Conservation (phyloP, 2,329 filamentous ascomycete species). For the Parasarocladium wereldwijsianum region DNA sequence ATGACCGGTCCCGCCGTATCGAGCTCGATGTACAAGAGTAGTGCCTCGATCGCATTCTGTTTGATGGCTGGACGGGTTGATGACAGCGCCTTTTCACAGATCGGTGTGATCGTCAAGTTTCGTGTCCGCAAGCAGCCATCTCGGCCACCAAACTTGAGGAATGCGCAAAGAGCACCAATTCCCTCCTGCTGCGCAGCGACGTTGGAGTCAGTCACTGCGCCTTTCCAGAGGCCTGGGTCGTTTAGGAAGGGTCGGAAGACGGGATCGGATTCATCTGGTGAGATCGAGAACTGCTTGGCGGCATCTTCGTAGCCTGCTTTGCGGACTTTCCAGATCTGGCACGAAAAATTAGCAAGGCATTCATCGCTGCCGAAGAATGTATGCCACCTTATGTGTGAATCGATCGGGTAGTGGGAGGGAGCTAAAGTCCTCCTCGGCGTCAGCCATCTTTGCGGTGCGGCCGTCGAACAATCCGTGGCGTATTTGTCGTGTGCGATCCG, state of each 20-base stretch:
- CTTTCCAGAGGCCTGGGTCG: constrained; percentile 81
- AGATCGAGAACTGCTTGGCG: constrained; percentile 69
- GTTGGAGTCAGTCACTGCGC: constrained; percentile 83
- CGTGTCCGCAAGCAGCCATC: constrained; percentile 71
- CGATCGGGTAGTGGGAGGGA: constrained; percentile 64
- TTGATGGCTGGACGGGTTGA: constrained; percentile 85
- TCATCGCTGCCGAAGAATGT: background rate
- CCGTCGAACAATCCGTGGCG: constrained; percentile 3
- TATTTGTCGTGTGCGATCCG: too few relatives aligned
- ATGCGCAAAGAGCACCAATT: constrained; percentile 73
- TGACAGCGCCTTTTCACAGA: constrained; percentile 82
- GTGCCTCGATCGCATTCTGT: constrained; percentile 67
- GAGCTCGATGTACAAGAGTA: constrained; percentile 80
- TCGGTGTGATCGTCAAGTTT: constrained; percentile 55
- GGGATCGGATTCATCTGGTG: constrained; percentile 72
- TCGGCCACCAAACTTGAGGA: constrained; percentile 77
- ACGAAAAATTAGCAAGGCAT: constrained; percentile 7
- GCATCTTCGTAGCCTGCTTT: constrained; percentile 93
- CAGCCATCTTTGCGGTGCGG: constrained; percentile 46
- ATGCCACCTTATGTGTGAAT: constrained; percentile 62
- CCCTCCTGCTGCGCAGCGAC: constrained; percentile 94
- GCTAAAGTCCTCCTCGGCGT: constrained; percentile 71
- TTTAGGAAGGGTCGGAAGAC: constrained; percentile 77
- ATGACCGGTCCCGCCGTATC: constrained; percentile 76
- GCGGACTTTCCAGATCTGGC: constrained; percentile 83